A percentile compares a stretch with the other conserved stretches of the same genome.
phyloP scores from a whole-genome alignment of 108 stramenopile species.

The Mediolabrus comicus region DNA sequence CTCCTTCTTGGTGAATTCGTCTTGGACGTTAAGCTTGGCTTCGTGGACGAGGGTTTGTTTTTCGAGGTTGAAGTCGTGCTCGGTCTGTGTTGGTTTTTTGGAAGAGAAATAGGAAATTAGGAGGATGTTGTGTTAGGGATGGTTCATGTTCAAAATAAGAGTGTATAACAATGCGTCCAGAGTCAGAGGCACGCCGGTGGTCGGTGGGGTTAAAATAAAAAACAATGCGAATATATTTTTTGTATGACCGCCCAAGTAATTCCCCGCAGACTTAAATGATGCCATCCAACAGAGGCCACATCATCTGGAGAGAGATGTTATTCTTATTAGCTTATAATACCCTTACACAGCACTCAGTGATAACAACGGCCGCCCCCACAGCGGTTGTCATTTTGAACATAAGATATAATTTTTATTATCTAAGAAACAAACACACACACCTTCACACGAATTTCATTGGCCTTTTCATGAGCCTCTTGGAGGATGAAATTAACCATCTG shows the following conservation, averaged over 20 bases:
- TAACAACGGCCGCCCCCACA: neutral
- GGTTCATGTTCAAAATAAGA: too few species aligned
- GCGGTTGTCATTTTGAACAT: constrained; percentile 1
- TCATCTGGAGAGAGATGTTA: neutral
- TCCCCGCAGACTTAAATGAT: neutral
- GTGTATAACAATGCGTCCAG: too few species aligned
- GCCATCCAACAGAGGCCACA: neutral
- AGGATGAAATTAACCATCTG: constrained; percentile 95
- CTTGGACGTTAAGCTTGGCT: constrained; percentile 95
- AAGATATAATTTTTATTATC: too few species aligned
- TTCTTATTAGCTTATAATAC: neutral
- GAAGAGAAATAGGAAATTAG: neutral
- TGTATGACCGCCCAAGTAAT: neutral
- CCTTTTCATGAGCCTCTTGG: constrained; percentile 99
- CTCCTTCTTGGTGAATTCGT: constrained; percentile 97
- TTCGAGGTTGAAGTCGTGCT: constrained; percentile 98
- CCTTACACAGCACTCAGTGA: neutral
- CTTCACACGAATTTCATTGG: constrained; percentile 98
- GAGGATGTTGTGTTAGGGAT: too few species aligned
- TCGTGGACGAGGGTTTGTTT: constrained; percentile 99
- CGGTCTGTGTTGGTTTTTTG: constrained; percentile 54
- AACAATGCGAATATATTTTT: constrained; percentile 1
- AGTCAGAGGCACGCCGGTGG: neutral
- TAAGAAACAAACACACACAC: constrained; percentile 43
- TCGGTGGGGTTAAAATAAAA: too few species aligned